Evolutionary conservation across 2,329 filamentous ascomycete species (phyloP).

Genomic region (Zymoseptoria pseudotritici): DNA sequence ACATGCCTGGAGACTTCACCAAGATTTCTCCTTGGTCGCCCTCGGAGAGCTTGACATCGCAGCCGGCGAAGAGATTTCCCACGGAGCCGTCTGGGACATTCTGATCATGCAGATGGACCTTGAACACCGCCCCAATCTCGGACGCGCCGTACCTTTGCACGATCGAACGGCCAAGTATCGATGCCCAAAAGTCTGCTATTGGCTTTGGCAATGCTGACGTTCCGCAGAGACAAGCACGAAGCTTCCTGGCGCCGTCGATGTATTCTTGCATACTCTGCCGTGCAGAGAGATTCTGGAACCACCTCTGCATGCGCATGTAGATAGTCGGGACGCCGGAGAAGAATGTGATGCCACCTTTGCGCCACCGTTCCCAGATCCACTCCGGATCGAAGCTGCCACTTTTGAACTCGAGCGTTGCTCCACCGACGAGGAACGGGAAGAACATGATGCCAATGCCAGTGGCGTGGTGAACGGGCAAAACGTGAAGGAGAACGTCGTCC

Average conservation of each 20-base stretch:
- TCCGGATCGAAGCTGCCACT: slow-evolving; percentile 37
- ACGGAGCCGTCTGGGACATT: slow-evolving; percentile 38
- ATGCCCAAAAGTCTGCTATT: slow-evolving; percentile 45
- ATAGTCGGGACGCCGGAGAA: slow-evolving; percentile 48
- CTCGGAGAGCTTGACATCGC: slow-evolving; percentile 38
- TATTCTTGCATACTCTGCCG: slow-evolving; percentile 32
- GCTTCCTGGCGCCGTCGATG: slow-evolving; percentile 35
- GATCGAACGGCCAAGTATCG: slow-evolving; percentile 37
- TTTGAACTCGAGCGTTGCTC: slow-evolving; percentile 42
- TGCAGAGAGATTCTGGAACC: slow-evolving; percentile 30
- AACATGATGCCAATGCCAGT: slow-evolving; percentile 47
- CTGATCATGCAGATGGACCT: slow-evolving; percentile 37
- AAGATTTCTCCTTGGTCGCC: slow-evolving; percentile 45
- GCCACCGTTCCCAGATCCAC: slow-evolving; percentile 42
- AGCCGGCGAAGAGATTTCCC: slow-evolving; percentile 42
- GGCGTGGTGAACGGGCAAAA: slow-evolving; percentile 45
- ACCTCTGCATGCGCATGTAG: slow-evolving; percentile 42
- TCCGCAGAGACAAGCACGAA: slow-evolving; percentile 38
- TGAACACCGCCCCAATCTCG: slow-evolving; percentile 44
- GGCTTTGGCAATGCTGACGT: slow-evolving; percentile 45
- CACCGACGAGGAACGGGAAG: slow-evolving; percentile 40
- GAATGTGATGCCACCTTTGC: slow-evolving; percentile 36
- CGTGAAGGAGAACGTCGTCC: slow-evolving; percentile 42
- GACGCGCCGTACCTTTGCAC: slow-evolving; percentile 46
- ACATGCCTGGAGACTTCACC: slow-evolving; percentile 32